Evolutionary conservation across 805 yeast species (phyloP).

Genomic region (Kodamaea leandrae): DNA sequence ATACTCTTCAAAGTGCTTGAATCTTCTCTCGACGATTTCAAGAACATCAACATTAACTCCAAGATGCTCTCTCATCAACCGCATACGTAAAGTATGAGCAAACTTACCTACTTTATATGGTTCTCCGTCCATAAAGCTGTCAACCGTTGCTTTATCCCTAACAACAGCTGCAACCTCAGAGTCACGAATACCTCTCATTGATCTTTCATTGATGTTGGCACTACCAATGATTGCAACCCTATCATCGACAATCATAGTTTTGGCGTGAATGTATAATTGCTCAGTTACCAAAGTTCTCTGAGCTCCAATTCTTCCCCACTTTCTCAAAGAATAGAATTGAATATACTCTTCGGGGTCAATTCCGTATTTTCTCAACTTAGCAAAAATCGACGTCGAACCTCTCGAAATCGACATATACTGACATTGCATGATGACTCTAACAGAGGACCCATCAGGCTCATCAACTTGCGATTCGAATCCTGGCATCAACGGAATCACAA

Average conservation of each 20-base stretch:
- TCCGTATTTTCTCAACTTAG: slow-evolving; percentile 71
- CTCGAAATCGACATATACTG: slow-evolving; percentile 91
- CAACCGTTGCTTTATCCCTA: slow-evolving; percentile 73
- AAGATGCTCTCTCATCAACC: slow-evolving; percentile 94
- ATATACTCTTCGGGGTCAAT: slow-evolving; percentile 89
- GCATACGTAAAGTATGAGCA: slow-evolving; percentile 83
- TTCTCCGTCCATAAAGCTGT: slow-evolving; percentile 75
- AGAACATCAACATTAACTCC: slow-evolving; percentile 89
- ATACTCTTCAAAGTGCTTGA: slow-evolving; percentile 46
- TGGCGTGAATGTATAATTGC: slow-evolving; percentile 91
- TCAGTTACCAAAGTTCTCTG: slow-evolving; percentile 75
- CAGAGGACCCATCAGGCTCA: slow-evolving; percentile 89
- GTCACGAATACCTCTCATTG: slow-evolving; percentile 91
- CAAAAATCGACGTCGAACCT: slow-evolving; percentile 85
- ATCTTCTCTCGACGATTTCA: slow-evolving; percentile 76
- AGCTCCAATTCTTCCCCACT: slow-evolving; percentile 93
- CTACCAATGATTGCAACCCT: slow-evolving; percentile 92
- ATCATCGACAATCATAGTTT: slow-evolving; percentile 88
- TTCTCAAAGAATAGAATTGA: slow-evolving; percentile 85
- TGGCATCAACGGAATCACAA: slow-evolving; percentile 94
- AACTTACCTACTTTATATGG: slow-evolving; percentile 81
- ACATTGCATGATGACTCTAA: slow-evolving; percentile 93
- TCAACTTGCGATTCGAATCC: slow-evolving; percentile 95
- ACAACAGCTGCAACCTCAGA: slow-evolving; percentile 91
- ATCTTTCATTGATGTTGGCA: slow-evolving; percentile 95